Percentiles rank a stretch among this genome's conserved stretches.
Conservation (phyloP, 1,284 basidiomycete genomes). For the Pseudozyma sp. region DNA sequence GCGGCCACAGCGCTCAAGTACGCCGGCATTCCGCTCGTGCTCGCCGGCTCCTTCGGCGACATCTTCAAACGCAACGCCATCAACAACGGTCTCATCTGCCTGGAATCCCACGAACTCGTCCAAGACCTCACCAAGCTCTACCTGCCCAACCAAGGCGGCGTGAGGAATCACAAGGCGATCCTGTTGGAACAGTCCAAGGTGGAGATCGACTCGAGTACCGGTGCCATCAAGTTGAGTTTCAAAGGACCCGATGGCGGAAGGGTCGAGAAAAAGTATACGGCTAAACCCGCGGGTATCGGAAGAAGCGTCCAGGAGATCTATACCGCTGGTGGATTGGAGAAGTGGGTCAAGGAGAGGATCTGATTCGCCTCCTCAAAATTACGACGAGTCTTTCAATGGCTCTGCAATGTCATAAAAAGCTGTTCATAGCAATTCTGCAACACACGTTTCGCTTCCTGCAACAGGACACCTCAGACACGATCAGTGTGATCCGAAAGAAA, state of each 20-base stretch:
- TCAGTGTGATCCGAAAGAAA: too few species aligned
- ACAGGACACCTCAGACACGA: too few species aligned
- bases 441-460: too few species aligned
- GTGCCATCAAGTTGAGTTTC: conserved; percentile 31
- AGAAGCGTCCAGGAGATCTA: conserved; percentile 67
- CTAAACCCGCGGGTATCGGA: conserved; percentile 64
- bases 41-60: conserved; percentile 97
- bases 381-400: too few species aligned
- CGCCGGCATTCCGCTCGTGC: conserved; percentile 89
- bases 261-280: conserved; percentile 44
- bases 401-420: too few species aligned
- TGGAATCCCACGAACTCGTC: conserved; percentile 91
- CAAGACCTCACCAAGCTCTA: conserved; percentile 82
- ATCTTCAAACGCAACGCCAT: conserved; percentile 99
- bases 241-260: conserved; percentile 22
- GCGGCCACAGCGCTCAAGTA: conserved; percentile 96
- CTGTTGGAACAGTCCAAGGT: conserved; percentile 50
- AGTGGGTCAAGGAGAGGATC: conserved; percentile 64
- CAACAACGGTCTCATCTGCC: conserved; percentile 96
- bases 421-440: too few species aligned
- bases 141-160: conserved; percentile 75
- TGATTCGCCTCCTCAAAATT: neutral
- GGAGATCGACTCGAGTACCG: conserved; percentile 48
- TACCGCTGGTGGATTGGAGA: conserved; percentile 64
- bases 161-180: conserved; percentile 70